These are phyloP conservation scores for Phytophthora syringae DNA, from an alignment of 352 stramenopile species.

Conservation along the genomic window DNA sequence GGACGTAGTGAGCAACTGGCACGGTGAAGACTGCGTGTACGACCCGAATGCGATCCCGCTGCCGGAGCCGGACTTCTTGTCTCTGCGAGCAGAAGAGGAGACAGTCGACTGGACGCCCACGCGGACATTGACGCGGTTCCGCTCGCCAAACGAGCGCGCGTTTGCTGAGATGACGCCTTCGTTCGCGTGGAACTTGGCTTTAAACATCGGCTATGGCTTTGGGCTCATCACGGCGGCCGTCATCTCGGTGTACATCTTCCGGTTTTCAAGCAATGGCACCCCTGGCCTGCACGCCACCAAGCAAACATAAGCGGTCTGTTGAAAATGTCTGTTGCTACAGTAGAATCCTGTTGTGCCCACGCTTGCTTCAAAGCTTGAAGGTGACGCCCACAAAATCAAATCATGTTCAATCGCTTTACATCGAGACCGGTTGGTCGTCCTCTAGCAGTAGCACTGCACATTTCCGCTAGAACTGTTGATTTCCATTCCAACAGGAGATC, in stretches of 20 bases:
- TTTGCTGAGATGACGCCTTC: constrained; percentile 47
- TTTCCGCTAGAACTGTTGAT: no score
- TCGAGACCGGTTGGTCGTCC: not conserved
- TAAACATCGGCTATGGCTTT: constrained; percentile 53
- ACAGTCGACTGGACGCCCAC: constrained; percentile 22
- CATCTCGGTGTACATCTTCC: constrained; percentile 67
- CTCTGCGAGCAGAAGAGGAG: constrained; percentile 27
- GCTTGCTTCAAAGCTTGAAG: constrained; percentile 6
- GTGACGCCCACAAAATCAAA: constrained; percentile 24
- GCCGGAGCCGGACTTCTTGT: constrained; percentile 35
- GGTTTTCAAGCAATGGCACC: constrained; percentile 49
- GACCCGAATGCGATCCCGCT: constrained; percentile 58
- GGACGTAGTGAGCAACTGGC: constrained; percentile 78
- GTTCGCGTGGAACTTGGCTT: constrained; percentile 35
- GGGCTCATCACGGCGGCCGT: constrained; percentile 57
- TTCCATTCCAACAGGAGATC: no score
- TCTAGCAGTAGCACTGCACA: no score
- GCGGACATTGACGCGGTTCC: constrained; percentile 27
- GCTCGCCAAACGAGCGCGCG: constrained; percentile 41
- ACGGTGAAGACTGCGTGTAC: constrained; percentile 64
- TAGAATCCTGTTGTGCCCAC: constrained; percentile 11
- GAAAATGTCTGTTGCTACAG: constrained; percentile 20
- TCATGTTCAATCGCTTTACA: constrained; percentile 13
- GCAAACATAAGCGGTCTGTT: constrained; percentile 32
- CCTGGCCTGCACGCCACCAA: constrained; percentile 32